Conservation (phyloP, 129 eudicot genomes). For the Logfia minima region DNA sequence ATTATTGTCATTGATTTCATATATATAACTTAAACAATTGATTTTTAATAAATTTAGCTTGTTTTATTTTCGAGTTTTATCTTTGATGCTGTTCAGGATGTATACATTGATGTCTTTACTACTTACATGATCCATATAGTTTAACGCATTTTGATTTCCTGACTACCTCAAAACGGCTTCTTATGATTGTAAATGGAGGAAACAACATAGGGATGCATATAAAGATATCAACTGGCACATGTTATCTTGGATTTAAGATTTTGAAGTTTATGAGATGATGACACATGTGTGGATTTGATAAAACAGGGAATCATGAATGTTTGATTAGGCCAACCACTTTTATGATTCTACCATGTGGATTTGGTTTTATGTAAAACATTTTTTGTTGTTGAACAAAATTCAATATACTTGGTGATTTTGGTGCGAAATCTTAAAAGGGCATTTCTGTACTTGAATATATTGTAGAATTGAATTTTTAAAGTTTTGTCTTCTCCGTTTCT, state of each 20-base stretch:
- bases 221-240: neutral
- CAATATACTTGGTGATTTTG: neutral
- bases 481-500: neutral
- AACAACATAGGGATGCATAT: neutral
- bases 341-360: constrained; percentile 18
- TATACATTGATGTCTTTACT: neutral
- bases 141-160: neutral
- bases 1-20: constrained; percentile 26
- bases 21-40: constrained; percentile 20
- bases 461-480: neutral
- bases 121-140: neutral
- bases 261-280: neutral
- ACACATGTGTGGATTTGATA: constrained; percentile 8
- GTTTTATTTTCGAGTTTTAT: neutral
- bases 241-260: neutral
- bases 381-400: neutral
- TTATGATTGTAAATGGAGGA: neutral
- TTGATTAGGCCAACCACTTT: constrained; percentile 21
- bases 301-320: constrained; percentile 14
- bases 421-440: neutral
- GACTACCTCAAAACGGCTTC: neutral
- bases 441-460: neutral
- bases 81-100: neutral
- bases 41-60: neutral
- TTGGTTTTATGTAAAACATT: constrained; percentile 12